phyloP scores from a whole-genome alignment of 768 basidiomycete genomes.

The Psilocybe tampanensis region DNA sequence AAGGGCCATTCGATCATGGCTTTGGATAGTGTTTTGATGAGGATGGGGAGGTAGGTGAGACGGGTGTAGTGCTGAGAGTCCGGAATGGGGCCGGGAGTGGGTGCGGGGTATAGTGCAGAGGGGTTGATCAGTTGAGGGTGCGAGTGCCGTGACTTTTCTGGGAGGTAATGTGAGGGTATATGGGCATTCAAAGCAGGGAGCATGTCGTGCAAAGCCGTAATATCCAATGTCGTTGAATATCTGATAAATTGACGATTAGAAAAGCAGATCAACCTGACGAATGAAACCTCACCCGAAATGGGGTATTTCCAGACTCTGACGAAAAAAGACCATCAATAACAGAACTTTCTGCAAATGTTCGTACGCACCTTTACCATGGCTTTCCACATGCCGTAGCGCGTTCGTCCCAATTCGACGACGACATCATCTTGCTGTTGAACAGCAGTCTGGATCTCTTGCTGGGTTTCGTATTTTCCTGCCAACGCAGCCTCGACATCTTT shows the following conservation, averaged over 20 bases:
- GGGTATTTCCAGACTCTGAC: constrained; percentile 80
- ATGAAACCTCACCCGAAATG: constrained; percentile 64
- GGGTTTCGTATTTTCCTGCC: constrained; percentile 19
- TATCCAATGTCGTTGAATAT: constrained; percentile 75
- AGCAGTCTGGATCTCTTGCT: constrained; percentile 14
- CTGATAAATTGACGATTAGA: constrained; percentile 31
- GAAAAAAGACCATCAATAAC: not conserved
- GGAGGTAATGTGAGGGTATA: constrained; percentile 62
- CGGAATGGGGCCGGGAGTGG: constrained; percentile 45
- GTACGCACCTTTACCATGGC: constrained; percentile 77
- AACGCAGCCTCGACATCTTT: constrained; percentile 71
- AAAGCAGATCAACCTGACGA: not conserved
- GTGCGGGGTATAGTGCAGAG: constrained; percentile 39
- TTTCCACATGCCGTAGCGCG: constrained; percentile 86
- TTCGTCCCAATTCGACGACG: constrained; percentile 73
- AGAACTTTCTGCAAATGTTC: not conserved
- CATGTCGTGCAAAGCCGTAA: constrained; percentile 67
- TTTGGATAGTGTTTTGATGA: constrained; percentile 79
- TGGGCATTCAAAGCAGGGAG: constrained; percentile 66
- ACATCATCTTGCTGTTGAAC: constrained; percentile 38
- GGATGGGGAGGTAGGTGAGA: constrained; percentile 81
- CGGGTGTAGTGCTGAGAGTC: constrained; percentile 58
- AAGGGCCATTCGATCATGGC: constrained; percentile 87
- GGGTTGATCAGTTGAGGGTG: constrained; percentile 36
- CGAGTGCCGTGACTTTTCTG: constrained; percentile 20